These are phyloP conservation scores for Prunus mongolica DNA, from an alignment of 306 rosid species.

Conservation along the genomic window DNA sequence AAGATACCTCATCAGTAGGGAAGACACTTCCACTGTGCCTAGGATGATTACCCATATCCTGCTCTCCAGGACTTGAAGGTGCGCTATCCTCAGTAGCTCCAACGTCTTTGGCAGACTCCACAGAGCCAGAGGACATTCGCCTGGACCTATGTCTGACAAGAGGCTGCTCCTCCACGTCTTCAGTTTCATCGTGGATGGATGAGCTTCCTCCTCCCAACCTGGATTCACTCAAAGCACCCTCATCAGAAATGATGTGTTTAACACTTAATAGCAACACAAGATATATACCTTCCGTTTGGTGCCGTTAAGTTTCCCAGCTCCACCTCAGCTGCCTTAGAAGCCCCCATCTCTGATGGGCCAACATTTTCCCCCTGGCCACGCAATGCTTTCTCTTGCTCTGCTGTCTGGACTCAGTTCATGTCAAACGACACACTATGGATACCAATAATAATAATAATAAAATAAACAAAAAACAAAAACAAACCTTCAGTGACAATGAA, in stretches of 20 bases:
- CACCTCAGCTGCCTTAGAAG: slow-evolving; percentile 47
- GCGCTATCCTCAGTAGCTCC: slow-evolving; percentile 41
- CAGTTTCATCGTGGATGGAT: slow-evolving; percentile 61
- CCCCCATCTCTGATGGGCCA: slow-evolving; percentile 31
- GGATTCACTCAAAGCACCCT: slow-evolving; percentile 26
- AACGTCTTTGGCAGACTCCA: slow-evolving; percentile 44
- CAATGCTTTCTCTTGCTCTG: slow-evolving; percentile 64
- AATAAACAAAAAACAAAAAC: slow-evolving; percentile 1
- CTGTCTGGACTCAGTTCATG: slow-evolving; percentile 52
- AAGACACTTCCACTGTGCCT: slow-evolving; percentile 43
- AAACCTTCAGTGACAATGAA: slow-evolving; percentile 74
- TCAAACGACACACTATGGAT: slow-evolving; percentile 24
- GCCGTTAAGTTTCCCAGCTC: slow-evolving; percentile 40
- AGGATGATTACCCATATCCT: slow-evolving; percentile 27
- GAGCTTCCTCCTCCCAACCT: slow-evolving; percentile 80
- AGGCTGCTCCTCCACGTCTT: slow-evolving; percentile 73
- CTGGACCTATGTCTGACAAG: slow-evolving; percentile 71
- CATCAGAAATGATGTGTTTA: slow-evolving; percentile 25
- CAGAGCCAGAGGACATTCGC: slow-evolving; percentile 35
- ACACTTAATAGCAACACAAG: slow-evolving; percentile 2
- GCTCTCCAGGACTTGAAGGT: slow-evolving; percentile 47
- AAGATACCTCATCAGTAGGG: slow-evolving; percentile 66
- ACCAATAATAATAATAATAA: background rate
- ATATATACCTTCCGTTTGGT: slow-evolving; percentile 65
- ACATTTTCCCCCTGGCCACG: slow-evolving; percentile 39